Evolutionary conservation across 805 yeast genomes (phyloP).

Genomic region (Yamadazyma kitorensis): DNA sequence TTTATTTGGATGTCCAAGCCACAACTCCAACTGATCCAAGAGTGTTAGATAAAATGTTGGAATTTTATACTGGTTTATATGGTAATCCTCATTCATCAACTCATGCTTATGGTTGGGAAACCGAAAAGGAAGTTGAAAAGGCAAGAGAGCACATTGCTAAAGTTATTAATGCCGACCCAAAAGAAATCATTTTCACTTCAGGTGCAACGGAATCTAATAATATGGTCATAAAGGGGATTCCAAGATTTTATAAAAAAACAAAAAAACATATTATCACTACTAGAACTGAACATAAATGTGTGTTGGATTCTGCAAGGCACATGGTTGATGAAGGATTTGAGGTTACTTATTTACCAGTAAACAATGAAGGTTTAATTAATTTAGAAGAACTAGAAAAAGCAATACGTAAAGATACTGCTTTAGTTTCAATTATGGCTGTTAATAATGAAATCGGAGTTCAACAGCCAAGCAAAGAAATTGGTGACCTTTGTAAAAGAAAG

Average conservation of each 20-base stretch:
- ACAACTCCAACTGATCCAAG: constrained; percentile 98
- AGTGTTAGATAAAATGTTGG: constrained; percentile 84
- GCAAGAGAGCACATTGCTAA: constrained; percentile 83
- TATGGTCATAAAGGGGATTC: constrained; percentile 93
- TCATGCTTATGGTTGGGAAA: constrained; percentile 98
- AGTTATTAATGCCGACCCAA: constrained; percentile 88
- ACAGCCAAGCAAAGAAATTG: constrained; percentile 95
- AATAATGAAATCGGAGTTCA: constrained; percentile 97
- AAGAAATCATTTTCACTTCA: constrained; percentile 93
- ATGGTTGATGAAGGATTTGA: constrained; percentile 97
- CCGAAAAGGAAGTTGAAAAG: constrained; percentile 84
- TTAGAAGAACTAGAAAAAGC: constrained; percentile 76
- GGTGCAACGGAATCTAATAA: constrained; percentile 99
- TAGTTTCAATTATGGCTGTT: constrained; percentile 95
- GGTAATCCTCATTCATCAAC: constrained; percentile 99
- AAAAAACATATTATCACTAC: constrained; percentile 94
- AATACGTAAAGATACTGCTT: constrained; percentile 84
- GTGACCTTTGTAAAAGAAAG: constrained; percentile 76
- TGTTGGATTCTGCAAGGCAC: constrained; percentile 92
- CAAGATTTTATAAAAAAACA: constrained; percentile 84
- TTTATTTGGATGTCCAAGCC: constrained; percentile 96
- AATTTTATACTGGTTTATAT: constrained; percentile 84
- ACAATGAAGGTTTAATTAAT: constrained; percentile 72
- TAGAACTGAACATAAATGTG: constrained; percentile 98
- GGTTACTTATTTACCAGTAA: constrained; percentile 87